These are phyloP conservation scores for Protea cynaroides DNA, from an alignment of 164 flowering plant genomes.

Conservation along the genomic window DNA sequence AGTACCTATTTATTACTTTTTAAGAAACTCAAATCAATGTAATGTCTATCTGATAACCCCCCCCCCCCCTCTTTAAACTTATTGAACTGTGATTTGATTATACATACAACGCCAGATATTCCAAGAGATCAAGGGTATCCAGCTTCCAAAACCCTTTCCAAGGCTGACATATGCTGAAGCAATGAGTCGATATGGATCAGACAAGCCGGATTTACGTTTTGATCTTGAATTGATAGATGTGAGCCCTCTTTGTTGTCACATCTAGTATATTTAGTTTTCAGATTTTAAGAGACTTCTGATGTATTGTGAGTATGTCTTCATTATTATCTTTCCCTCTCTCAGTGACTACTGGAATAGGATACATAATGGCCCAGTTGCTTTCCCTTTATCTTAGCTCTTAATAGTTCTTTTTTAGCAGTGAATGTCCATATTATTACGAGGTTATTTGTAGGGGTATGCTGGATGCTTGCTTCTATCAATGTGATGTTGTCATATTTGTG, in stretches of 20 bases:
- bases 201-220: constrained; percentile 87
- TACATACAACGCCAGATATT: constrained; percentile 51
- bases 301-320: neutral
- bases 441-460: too few species aligned
- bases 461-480: too few species aligned
- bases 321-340: too few species aligned
- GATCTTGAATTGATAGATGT: constrained; percentile 87
- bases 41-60: neutral
- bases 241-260: constrained; percentile 11
- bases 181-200: constrained; percentile 84
- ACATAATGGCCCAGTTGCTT: too few species aligned
- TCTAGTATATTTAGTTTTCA: neutral
- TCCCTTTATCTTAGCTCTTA: too few species aligned
- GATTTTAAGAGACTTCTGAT: constrained; percentile 1
- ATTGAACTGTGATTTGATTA: neutral
- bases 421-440: too few species aligned
- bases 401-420: too few species aligned
- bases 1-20: constrained; percentile 9
- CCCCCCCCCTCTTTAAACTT: neutral
- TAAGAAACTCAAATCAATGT: neutral
- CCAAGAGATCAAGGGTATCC: constrained; percentile 63
- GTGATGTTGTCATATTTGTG: too few species aligned
- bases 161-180: constrained; percentile 94
- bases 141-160: constrained; percentile 85
- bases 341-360: too few species aligned